Evolutionary conservation across 176 grass and related monocot species (phyloP).

Genomic region (Carex kokanica): DNA sequence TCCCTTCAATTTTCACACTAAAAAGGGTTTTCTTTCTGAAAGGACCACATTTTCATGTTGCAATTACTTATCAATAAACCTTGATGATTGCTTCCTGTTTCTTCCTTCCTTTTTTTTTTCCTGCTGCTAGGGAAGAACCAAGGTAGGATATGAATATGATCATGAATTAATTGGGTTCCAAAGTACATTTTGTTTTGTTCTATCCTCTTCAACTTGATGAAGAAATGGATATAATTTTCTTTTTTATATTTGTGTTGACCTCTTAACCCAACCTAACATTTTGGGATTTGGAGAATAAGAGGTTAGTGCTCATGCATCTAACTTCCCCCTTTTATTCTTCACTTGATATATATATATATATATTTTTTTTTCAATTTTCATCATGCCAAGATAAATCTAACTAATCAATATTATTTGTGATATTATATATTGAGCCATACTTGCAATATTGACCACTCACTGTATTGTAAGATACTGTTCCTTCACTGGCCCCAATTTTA

Average conservation of each 20-base stretch:
- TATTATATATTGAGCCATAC: not conserved
- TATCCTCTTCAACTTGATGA: not conserved
- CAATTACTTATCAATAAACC: not conserved
- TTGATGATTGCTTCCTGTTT: constrained; percentile 18
- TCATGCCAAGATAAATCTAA: not conserved
- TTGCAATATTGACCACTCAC: not conserved
- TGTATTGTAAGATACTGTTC: not conserved
- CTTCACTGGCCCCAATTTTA: not conserved
- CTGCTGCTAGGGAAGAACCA: not conserved
- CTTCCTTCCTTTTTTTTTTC: not conserved
- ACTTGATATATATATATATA: not conserved
- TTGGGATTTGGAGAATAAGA: not conserved
- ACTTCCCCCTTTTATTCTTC: not conserved
- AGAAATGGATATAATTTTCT: not conserved
- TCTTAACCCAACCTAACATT: not conserved
- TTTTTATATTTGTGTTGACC: not conserved
- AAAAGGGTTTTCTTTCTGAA: not conserved
- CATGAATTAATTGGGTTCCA: not conserved
- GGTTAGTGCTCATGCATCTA: not conserved
- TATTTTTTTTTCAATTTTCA: not conserved
- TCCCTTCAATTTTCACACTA: not conserved
- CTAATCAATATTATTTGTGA: not conserved
- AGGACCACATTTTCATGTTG: constrained; percentile 20
- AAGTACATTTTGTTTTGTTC: not conserved
- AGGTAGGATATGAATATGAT: not conserved